Base-by-base conservation (phyloP, 768 basidiomycete genomes). In the Plicaturopsis crispa region DNA sequence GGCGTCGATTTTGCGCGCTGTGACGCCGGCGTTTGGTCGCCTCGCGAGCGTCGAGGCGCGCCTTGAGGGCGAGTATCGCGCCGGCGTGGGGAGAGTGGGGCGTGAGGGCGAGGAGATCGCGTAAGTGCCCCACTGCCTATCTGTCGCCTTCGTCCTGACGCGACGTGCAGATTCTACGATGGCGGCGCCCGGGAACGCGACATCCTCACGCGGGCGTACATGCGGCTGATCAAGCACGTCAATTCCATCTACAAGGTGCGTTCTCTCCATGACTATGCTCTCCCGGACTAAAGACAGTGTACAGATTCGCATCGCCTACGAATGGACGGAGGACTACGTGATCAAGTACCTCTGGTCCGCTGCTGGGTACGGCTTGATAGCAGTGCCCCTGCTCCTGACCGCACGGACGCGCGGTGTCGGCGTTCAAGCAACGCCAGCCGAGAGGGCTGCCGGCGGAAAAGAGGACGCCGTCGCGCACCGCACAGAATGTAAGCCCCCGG, bases 301-400 rank as follows among this genome's bases (percentile, higher is more conserved):
- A 20, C 43, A 88, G 84, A 87, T 90, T 37, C 81, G 90, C 12
- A 88, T 93, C 33, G 84, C 84, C 2, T 93, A 89, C 51, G 88
- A 80, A 62, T 96, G 87, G 92, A 96, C 88, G 1, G 93, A 96
- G 54, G 93, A 96, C 63, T 92, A 89, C 48, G 84, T 96, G 14
- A 91, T 96, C 69, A 96, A 96, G 58, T 97, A 96, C 56, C 63
- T 88, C 6, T 96, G 91, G 93, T 90, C 86, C 7, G 92, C 92
- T 1, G 81, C 80, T 4, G 94, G 94, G 0, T 98, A 97, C 57
- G 73, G 72, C 4, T 70, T 97, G 16, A 97, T 98, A 52, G 87
- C 91, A 6, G 81, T 97, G 1, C 94, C 93, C 0, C 71, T 94
- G 14, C 65, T 94, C 26, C 78, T 86, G 50, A 85, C 82, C 0